Evolutionary conservation across 2,329 filamentous ascomycete genomes (phyloP).

Genomic region (Penicillium sp.): DNA sequence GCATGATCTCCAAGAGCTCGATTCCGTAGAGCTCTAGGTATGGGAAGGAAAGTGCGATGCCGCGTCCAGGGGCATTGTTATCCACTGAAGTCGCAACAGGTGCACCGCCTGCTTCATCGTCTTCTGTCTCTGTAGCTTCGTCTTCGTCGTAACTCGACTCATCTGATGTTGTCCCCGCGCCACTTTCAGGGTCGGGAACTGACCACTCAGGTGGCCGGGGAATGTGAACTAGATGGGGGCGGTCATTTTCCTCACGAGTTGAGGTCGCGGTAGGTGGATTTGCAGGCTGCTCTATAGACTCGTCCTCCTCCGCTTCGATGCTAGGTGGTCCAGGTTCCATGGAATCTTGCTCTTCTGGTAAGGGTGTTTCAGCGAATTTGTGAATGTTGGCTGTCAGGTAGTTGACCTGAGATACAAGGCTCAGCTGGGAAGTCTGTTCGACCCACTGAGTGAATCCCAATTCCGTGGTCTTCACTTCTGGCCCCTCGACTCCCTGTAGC

Average conservation of each 20-base stretch:
- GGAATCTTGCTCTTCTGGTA: slow-evolving; percentile 25
- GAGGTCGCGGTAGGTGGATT: slow-evolving; percentile 9
- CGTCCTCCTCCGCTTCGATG: slow-evolving; percentile 8
- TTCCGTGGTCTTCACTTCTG: slow-evolving; percentile 62
- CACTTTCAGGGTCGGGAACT: slow-evolving; percentile 33
- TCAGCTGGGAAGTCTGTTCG: slow-evolving; percentile 56
- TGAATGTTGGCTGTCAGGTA: slow-evolving; percentile 70
- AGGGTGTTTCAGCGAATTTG: slow-evolving; percentile 57
- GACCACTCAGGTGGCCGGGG: slow-evolving; percentile 75
- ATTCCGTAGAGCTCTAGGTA: slow-evolving; percentile 72
- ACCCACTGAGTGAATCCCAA: slow-evolving; percentile 61
- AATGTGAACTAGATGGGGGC: slow-evolving; percentile 66
- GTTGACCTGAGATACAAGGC: slow-evolving; percentile 70
- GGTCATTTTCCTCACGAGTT: slow-evolving; percentile 43
- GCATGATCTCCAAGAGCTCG: slow-evolving; percentile 66
- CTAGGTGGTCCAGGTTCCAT: slow-evolving; percentile 2
- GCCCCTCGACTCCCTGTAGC: slow-evolving; percentile 59
- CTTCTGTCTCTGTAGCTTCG: slow-evolving; percentile 44
- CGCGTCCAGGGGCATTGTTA: slow-evolving; percentile 54
- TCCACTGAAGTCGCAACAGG: slow-evolving; percentile 34
- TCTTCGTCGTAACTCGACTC: slow-evolving; percentile 49
- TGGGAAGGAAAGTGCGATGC: slow-evolving; percentile 76
- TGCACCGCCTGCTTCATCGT: slow-evolving; percentile 41
- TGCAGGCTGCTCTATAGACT: slow-evolving; percentile 12
- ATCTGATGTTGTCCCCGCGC: slow-evolving; percentile 38